Evolutionary conservation across 208 protist genomes (phyloP).

Genomic region (Strigomonas culicis): DNA sequence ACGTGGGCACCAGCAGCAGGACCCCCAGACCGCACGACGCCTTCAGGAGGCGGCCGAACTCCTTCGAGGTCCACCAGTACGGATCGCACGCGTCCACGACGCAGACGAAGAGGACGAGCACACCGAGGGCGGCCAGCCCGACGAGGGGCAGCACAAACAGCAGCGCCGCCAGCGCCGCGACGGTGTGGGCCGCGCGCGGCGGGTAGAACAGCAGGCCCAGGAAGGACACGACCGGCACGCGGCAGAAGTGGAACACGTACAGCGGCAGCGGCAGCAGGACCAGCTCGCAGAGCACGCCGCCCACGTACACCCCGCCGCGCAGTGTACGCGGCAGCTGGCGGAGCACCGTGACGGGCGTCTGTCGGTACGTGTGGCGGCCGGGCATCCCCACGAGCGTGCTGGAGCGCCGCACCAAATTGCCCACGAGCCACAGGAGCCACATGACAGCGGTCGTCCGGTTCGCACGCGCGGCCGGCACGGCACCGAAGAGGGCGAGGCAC

Average conservation of each 20-base stretch:
- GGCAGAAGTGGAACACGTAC: conserved; percentile 15
- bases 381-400: conserved; percentile 20
- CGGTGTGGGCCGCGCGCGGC: not conserved
- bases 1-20: conserved; percentile 4
- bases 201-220: conserved; percentile 14
- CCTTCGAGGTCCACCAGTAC: not conserved
- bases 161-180: too few species aligned
- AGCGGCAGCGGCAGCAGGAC: conserved; percentile 22
- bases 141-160: too few species aligned
- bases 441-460: not conserved
- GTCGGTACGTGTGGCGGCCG: conserved; percentile 22
- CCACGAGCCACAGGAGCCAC: conserved; percentile 10
- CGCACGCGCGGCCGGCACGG: too few species aligned
- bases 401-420: conserved; percentile 14
- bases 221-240: conserved; percentile 3
- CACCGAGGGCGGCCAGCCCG: conserved; percentile 3
- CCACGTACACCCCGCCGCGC: conserved; percentile 6
- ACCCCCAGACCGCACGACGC: not conserved
- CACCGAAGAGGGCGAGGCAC: not conserved
- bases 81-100: conserved; percentile 11
- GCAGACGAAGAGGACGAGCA: conserved; percentile 13
- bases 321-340: conserved; percentile 3
- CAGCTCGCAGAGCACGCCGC: conserved; percentile 18
- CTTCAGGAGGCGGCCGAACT: not conserved
- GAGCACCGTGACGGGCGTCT: not conserved